phyloP scores from a whole-genome alignment of 768 basidiomycete species.

The Tricholoma furcatifolium region DNA sequence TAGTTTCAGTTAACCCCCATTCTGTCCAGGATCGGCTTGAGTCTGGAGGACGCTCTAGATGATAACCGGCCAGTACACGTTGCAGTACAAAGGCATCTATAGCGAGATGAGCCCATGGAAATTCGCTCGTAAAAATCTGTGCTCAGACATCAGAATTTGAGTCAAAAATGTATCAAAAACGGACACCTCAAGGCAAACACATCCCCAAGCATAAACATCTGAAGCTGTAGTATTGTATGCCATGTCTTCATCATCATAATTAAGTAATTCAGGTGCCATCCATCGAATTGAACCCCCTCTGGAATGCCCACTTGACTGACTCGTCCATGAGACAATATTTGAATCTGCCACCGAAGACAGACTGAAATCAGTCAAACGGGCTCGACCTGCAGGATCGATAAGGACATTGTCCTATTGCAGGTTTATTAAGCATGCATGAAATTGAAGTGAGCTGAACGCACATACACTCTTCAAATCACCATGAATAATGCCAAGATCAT shows the following conservation, averaged over 20 bases:
- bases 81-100: slow-evolving; percentile 8
- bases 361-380: slow-evolving; percentile 21
- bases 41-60: slow-evolving; percentile 18
- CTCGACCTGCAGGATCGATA: slow-evolving; percentile 14
- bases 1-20: neutral
- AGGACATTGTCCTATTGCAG: slow-evolving; percentile 18
- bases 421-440: neutral
- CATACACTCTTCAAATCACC: slow-evolving; percentile 17
- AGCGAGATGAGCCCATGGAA: neutral
- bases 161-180: no score
- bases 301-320: no score
- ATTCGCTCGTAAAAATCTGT: no score
- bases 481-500: slow-evolving; percentile 16
- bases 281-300: no score
- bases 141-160: no score
- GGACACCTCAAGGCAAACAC: neutral
- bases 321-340: no score
- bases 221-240: neutral
- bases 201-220: neutral
- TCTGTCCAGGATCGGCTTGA: slow-evolving; percentile 6
- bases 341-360: slow-evolving; percentile 18
- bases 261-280: neutral
- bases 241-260: neutral
- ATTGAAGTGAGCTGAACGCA: neutral
- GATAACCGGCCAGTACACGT: slow-evolving; percentile 16